Percentiles rank a stretch among this genome's conserved stretches.
phyloP scores from a whole-genome alignment of 2,329 filamentous ascomycete species.

The Rutstroemia sp. region DNA sequence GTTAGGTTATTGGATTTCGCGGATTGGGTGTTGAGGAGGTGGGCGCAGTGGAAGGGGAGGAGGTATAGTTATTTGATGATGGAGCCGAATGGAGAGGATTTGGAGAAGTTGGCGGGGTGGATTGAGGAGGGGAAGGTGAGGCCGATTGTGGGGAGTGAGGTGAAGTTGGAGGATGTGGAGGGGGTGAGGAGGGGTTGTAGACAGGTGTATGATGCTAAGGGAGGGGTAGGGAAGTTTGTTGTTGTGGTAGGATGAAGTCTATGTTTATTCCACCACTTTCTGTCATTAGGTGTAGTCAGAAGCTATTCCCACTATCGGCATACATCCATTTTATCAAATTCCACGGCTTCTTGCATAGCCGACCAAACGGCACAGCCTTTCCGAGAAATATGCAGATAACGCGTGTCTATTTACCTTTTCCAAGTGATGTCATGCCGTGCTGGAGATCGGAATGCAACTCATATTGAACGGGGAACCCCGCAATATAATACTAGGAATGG shows the following conservation, averaged over 20 bases:
- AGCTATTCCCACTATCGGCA: too few relatives aligned
- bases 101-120: constrained; percentile 20
- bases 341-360: too few relatives aligned
- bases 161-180: constrained; percentile 29
- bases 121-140: constrained; percentile 27
- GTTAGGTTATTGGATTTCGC: constrained; percentile 25
- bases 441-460: too few relatives aligned
- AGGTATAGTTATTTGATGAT: constrained; percentile 3
- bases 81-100: background rate
- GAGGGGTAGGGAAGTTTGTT: constrained; percentile 34
- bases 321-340: too few relatives aligned
- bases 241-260: constrained; percentile 12
- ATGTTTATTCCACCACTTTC: too few relatives aligned
- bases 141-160: constrained; percentile 28
- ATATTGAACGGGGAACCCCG: too few relatives aligned
- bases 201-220: constrained; percentile 31
- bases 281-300: too few relatives aligned
- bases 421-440: too few relatives aligned
- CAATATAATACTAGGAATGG: too few relatives aligned
- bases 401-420: too few relatives aligned
- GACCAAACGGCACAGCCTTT: too few relatives aligned
- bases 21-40: constrained; percentile 25
- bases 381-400: too few relatives aligned
- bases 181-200: constrained; percentile 30
- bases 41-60: constrained; percentile 9